A percentile compares a stretch with the other conserved stretches of the same genome.
phyloP scores from a whole-genome alignment of 1,284 basidiomycete species.

The Spongiforma sp. region DNA sequence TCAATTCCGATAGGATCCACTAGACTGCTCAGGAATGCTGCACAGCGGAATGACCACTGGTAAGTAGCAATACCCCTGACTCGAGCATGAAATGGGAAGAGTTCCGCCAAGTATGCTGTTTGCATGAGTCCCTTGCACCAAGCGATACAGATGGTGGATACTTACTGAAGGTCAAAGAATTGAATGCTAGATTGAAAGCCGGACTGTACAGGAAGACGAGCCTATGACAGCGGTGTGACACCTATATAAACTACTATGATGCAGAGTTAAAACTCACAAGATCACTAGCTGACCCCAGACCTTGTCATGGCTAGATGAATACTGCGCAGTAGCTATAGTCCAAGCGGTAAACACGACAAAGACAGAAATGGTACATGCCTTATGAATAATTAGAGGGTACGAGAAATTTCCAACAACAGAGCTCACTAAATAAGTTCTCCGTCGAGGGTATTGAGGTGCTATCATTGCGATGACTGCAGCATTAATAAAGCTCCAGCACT shows the following conservation, averaged over 20 bases:
- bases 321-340: neutral
- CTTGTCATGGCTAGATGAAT: neutral
- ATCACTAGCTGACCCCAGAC: neutral
- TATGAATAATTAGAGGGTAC: neutral
- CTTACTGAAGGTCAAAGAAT: constrained; percentile 17
- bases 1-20: constrained; percentile 27
- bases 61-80: constrained; percentile 23
- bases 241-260: neutral
- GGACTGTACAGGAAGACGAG: constrained; percentile 18
- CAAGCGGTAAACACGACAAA: neutral
- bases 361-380: neutral
- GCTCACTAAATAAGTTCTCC: neutral
- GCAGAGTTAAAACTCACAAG: neutral
- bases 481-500: neutral
- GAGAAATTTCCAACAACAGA: neutral
- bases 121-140: neutral
- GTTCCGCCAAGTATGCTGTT: constrained; percentile 30
- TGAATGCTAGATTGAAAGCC: constrained; percentile 18
- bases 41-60: constrained; percentile 16
- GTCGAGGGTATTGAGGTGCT: neutral
- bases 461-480: neutral
- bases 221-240: constrained; percentile 7
- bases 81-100: constrained; percentile 31
- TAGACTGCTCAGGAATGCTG: constrained; percentile 15
- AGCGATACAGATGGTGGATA: neutral